Conservation (phyloP, 352 stramenopile species). For the Pythium biforme region DNA sequence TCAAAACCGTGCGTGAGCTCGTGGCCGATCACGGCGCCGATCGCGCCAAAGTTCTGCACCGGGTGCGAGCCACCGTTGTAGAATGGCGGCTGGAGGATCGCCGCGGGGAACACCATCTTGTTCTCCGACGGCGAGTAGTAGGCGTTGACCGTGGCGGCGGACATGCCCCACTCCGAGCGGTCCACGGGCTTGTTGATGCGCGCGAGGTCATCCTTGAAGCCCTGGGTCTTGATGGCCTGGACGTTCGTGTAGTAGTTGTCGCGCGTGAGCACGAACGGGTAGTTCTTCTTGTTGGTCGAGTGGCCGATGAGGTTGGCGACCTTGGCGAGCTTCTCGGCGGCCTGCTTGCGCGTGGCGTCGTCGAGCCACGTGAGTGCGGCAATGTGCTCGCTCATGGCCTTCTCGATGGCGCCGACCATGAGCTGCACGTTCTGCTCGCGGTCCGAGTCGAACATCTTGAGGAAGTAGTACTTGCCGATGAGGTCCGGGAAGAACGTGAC, state of each 20-base stretch:
- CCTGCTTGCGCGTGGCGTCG: constrained; percentile 78
- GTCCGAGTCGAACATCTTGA: constrained; percentile 70
- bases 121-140: constrained; percentile 68
- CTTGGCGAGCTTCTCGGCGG: constrained; percentile 35
- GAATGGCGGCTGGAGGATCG: constrained; percentile 93
- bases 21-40: constrained; percentile 91
- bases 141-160: constrained; percentile 88
- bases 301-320: constrained; percentile 37
- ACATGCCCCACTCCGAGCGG: constrained; percentile 84
- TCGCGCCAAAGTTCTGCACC: constrained; percentile 88
- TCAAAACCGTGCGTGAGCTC: constrained; percentile 95
- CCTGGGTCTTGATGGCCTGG: constrained; percentile 33
- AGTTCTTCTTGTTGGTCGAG: constrained; percentile 40
- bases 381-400: constrained; percentile 75
- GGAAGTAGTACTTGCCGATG: constrained; percentile 80
- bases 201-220: constrained; percentile 31
- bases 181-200: constrained; percentile 45
- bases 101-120: constrained; percentile 93
- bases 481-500: constrained; percentile 39
- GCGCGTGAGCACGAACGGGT: constrained; percentile 28
- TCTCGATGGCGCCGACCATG: constrained; percentile 85
- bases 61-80: constrained; percentile 76
- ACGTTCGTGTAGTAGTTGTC: constrained; percentile 56
- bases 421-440: constrained; percentile 61
- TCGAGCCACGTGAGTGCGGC: constrained; percentile 90